Conservation (phyloP, 345 rosid species). For the Gossypium herbaceum region DNA sequence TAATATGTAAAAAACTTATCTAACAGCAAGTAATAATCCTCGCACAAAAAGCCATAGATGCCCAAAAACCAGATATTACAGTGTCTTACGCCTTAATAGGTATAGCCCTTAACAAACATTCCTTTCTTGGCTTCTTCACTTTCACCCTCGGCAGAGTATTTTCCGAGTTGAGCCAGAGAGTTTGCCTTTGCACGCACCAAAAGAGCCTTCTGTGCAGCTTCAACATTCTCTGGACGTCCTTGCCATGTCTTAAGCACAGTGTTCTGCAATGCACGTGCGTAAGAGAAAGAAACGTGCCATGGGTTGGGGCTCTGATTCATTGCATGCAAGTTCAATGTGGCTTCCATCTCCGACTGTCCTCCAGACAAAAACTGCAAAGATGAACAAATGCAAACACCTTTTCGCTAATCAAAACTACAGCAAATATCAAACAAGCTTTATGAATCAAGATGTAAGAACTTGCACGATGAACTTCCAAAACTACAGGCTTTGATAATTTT, state of each 20-base stretch:
- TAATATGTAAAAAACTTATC: slow-evolving; percentile 1
- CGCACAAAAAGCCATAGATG: background rate
- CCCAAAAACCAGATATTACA: background rate
- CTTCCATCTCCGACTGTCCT: slow-evolving; percentile 95
- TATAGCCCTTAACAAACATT: slow-evolving; percentile 96
- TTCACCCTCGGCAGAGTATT: slow-evolving; percentile 79
- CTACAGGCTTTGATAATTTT: background rate
- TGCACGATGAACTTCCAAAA: background rate
- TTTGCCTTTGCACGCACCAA: slow-evolving; percentile 94
- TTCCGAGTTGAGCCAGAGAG: slow-evolving; percentile 93
- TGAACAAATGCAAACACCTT: background rate
- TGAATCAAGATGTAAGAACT: background rate
- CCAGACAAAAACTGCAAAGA: slow-evolving; percentile 76
- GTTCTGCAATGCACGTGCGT: slow-evolving; percentile 95
- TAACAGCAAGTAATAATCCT: background rate
- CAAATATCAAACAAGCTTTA: background rate
- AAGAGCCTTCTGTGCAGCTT: slow-evolving; percentile 81
- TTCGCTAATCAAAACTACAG: background rate
- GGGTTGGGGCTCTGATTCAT: slow-evolving; percentile 99
- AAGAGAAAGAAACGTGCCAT: slow-evolving; percentile 98
- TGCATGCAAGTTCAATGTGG: slow-evolving; percentile 86
- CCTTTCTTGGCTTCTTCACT: slow-evolving; percentile 90
- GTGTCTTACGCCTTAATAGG: slow-evolving; percentile 43
- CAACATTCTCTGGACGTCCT: slow-evolving; percentile 72
- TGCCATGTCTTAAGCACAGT: slow-evolving; percentile 95